These are phyloP conservation scores for Metschnikowia amazonensis DNA, from an alignment of 805 yeast genomes.

Conservation along the genomic window DNA sequence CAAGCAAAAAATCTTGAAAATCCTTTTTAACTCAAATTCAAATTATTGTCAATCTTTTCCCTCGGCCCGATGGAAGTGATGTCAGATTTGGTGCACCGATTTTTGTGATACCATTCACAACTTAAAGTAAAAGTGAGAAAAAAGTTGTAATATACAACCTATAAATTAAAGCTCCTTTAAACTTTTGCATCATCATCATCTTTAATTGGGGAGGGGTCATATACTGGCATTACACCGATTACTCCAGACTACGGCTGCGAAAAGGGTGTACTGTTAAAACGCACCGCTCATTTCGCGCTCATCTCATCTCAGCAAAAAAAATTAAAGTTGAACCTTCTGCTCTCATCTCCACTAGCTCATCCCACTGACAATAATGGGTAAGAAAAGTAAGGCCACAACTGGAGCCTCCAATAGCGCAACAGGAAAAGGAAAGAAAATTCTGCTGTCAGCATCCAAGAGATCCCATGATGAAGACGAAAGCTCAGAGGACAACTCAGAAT, in stretches of 20 bases:
- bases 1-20: background rate
- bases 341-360: constrained; percentile 8
- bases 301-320: constrained; percentile 16
- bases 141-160: too few species aligned
- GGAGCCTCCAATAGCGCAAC: background rate
- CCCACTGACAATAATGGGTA: constrained; percentile 11
- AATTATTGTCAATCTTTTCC: too few species aligned
- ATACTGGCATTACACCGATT: background rate
- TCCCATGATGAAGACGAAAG: constrained; percentile 27
- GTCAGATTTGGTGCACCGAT: too few species aligned
- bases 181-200: too few species aligned
- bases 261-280: background rate
- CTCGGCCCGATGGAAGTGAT: too few species aligned
- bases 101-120: too few species aligned
- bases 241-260: constrained; percentile 2
- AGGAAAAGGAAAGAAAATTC: constrained; percentile 3
- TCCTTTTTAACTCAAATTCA: too few species aligned
- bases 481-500: constrained; percentile 31
- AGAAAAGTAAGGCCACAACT: constrained; percentile 4
- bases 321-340: constrained; percentile 1
- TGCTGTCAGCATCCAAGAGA: constrained; percentile 18
- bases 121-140: too few species aligned
- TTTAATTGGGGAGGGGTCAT: background rate
- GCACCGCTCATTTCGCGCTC: constrained; percentile 7
- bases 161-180: background rate